Base-by-base conservation (phyloP, 192 early-diverging fungal genomes). In the Kappamyces sp. region DNA sequence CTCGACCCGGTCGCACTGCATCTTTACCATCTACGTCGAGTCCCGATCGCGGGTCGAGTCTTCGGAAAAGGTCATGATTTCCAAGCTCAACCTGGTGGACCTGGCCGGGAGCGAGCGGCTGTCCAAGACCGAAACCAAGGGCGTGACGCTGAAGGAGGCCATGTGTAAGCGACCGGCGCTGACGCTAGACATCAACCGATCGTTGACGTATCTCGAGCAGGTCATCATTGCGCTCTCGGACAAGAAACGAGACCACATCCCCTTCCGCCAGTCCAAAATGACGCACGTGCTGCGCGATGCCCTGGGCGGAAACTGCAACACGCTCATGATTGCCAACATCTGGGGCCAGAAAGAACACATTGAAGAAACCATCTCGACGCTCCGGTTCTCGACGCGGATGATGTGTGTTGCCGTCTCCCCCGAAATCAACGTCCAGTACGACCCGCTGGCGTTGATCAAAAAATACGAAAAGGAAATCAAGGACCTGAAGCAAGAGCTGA, bases 351-450 rank as follows among this genome's bases (percentile, higher is more conserved):
- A 43, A 3, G 64, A 70, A 5, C 71, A 80, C 57, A 74, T 82
- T 14, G 82, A 84, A 65, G 82, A 84, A 78, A 84, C 82, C 9
- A 83, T 84, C 14, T 76, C 73, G 8, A 84, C 82, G 3, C 70
- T 84, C 9, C 63, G 82, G 5, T 84, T 84, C 60, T 80, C 79
- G 3, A 84, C 80, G 5, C 60, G 82, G 9, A 84, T 84, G 82
- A 83, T 81, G 78, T 84, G 82, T 54, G 82, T 84, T 1, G 50
- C 69, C 32, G 74, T 67, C 54, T 67, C 71, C 2, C 82, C 82
- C 30, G 66, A 71, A 43, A 33, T 80, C 35, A 83, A 83, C 61
- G 68, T 84, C 3, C 80, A 83, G 51, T 80, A 75, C 53, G 82
- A 84, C 54, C 80, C 82, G 1, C 14, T 81, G 14, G 82, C 80